Evolutionary conservation across 2,329 filamentous ascomycete genomes (phyloP), one percentile per base, ranked within the genome.

Genomic region (Paecilomyces fulvus): DNA sequence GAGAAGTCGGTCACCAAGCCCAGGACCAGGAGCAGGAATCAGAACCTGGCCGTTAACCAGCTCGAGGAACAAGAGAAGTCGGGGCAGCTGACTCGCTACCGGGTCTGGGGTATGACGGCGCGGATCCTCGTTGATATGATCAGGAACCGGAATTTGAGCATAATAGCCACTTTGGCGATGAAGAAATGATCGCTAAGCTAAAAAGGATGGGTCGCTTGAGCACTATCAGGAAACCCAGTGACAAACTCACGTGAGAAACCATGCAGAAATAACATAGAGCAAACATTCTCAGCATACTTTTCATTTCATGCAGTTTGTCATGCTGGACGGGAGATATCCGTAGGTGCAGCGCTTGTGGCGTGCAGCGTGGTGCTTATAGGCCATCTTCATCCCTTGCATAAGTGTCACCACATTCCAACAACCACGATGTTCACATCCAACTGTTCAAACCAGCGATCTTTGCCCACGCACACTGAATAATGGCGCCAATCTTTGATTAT

Each of bases 51-150:
- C 8, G 67, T 70, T 31, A 66, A 64, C 30, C 56, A 68, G 28
- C 64, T 80, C 14, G 76, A 82, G 56, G 76, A 80, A 60, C 77
- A 76, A 59, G 75, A 80, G 58, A 70, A 73, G 10, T 67, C 73
- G 3, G 77, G 77, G 2, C 66, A 70, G 9, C 62, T 80, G 49
- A 75, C 75, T 48, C 79, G 88, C 37, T 96, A 94, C 73, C 85
- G 88, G 63, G 91, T 97, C 3, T 96, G 92, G 82, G 92, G 92
- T 14, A 92, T 97, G 90, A 97, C 92, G 54, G 92, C 90, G 2
- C 79, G 90, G 54, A 92, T 97, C 55, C 71, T 96, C 55, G 89
- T 96, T 4, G 92, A 97, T 97, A 94, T 70, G 87, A 75, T 1
- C 82, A 88, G 73, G 84, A 89, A 68, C 92, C 92, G 3, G 87